Evolutionary conservation across 805 yeast species (phyloP), one percentile per base, ranked within the genome.

Genomic region (Cyberlindnera misumaiensis): DNA sequence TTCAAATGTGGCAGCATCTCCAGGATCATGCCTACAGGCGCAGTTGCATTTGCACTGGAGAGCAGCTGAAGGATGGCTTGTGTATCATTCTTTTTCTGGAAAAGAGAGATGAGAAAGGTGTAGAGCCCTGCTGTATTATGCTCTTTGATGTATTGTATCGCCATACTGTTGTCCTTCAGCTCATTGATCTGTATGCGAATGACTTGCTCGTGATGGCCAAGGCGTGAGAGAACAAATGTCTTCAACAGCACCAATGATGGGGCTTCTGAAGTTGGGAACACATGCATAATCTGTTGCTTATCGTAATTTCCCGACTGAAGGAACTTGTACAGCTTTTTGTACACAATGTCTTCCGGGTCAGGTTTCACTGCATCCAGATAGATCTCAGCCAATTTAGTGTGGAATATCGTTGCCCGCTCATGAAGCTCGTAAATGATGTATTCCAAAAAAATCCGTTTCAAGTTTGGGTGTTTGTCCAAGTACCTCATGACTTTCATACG

Each of bases 151-250:
- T 40, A 83, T 3, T 60, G 53, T 43, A 81, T 69, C 0, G 95
- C 83, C n/a, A 65, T 62, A 15, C 59, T 59, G 34, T 74, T 68
- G 51, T 82, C 82, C 4, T 72, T 59, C 32, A 84, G 57, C 15
- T 77, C 76, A 35, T 72, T 67, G 34, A 75, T 76, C 18, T 78
- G 65, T 2, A 86, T 72, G 39, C 75, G 73, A 13, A 90, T 60
- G 0, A 86, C 80, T 35, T 75, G 70, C 10, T 69, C 67, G 52
- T 84, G 85, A 37, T 75, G 75, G 1, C 75, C 78, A 31, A 83
- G 51, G 42, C 75, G 70, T 33, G 70, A 70, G 38, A 82, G 66
- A 3, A 88, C 72, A 33, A 73, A 67, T 0, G 84, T 75, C 30
- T 74, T 69, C 29, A 80, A 65, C 17, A 72, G 62, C 8, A 71